Evolutionary conservation across 2,329 filamentous ascomycete species (phyloP).

Genomic region (Aspergillus unguis): DNA sequence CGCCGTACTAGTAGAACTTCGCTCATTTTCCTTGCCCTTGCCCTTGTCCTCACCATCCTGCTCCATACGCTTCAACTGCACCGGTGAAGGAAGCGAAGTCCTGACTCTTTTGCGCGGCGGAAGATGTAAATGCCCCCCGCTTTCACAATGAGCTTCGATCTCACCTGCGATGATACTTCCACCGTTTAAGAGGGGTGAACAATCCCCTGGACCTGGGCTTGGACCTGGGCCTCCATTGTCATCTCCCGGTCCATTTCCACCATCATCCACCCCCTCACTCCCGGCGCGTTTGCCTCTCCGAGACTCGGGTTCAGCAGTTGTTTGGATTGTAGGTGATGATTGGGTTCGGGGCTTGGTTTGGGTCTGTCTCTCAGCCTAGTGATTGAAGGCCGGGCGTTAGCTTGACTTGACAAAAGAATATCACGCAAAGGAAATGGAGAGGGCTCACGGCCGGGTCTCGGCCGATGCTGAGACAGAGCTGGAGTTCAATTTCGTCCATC

Average conservation of each 20-base stretch:
- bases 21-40: neutral
- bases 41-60: neutral
- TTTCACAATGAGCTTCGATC: too few relatives aligned
- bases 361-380: too few relatives aligned
- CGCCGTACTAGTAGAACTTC: too few relatives aligned
- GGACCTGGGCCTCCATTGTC: neutral
- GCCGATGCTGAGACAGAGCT: slow-evolving; percentile 17
- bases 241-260: neutral
- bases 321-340: too few relatives aligned
- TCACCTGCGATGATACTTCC: too few relatives aligned
- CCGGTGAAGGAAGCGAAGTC: neutral
- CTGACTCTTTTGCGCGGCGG: slow-evolving; percentile 8
- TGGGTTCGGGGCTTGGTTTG: too few relatives aligned
- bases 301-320: too few relatives aligned
- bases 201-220: neutral
- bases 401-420: neutral
- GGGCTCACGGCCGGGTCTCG: slow-evolving; percentile 15
- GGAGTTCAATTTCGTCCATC: slow-evolving; percentile 22
- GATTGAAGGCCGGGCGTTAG: too few relatives aligned
- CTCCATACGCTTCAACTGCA: neutral
- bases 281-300: too few relatives aligned
- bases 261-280: neutral
- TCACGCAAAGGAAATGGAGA: neutral
- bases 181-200: too few relatives aligned
- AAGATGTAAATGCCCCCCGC: neutral